Evolutionary conservation across 495 filamentous ascomycete species (phyloP).

Genomic region (Neurospora tetrasperma): DNA sequence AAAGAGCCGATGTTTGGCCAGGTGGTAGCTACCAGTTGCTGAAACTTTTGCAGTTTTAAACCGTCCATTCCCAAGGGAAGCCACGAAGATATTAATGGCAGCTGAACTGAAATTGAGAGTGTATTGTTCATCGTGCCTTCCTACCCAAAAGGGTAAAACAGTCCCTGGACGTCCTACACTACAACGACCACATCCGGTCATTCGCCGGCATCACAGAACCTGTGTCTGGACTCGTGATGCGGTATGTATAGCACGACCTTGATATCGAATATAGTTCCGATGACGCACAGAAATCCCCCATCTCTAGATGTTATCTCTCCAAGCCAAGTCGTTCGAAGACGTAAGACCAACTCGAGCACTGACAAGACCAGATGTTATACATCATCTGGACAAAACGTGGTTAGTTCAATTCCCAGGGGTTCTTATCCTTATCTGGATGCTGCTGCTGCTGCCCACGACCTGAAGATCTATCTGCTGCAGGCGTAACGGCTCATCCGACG

Average conservation of each 20-base stretch:
- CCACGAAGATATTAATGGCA: background rate
- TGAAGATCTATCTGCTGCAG: background rate
- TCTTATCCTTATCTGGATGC: background rate
- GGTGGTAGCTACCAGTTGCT: background rate
- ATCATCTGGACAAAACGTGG: background rate
- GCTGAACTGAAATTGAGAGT: background rate
- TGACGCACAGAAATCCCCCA: background rate
- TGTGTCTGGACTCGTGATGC: background rate
- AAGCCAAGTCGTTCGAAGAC: background rate
- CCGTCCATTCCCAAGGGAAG: background rate
- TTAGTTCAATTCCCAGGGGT: background rate
- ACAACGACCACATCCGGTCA: background rate
- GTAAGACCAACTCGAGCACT: background rate
- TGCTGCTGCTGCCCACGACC: background rate
- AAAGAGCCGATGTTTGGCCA: background rate
- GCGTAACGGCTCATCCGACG: background rate
- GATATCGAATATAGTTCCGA: background rate
- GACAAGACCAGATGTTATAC: background rate
- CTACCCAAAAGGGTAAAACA: background rate
- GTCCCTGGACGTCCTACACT: background rate
- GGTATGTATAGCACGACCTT: background rate
- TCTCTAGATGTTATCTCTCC: background rate
- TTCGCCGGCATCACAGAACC: background rate
- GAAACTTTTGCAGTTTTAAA: background rate
- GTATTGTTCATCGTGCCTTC: background rate